These are phyloP conservation scores for Rhodotorula sp. DNA, from an alignment of 1,284 basidiomycete species.

Conservation along the genomic window DNA sequence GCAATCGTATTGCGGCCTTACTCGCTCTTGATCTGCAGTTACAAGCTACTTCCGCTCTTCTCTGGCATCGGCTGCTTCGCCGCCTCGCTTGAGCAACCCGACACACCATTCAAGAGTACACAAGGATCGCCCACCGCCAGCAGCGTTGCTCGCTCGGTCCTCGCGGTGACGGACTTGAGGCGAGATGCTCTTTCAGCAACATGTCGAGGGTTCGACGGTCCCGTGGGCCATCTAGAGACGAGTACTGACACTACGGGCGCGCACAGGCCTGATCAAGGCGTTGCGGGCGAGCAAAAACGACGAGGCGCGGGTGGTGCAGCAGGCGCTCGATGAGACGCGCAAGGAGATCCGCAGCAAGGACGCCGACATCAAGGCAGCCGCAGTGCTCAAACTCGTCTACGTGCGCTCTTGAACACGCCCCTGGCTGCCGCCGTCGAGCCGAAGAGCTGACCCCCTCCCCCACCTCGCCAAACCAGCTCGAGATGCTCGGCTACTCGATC, in stretches of 20 bases:
- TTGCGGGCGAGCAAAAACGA: constrained; percentile 52
- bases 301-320: constrained; percentile 54
- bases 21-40: not conserved
- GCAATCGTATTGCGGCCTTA: too few species aligned
- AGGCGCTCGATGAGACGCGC: constrained; percentile 70
- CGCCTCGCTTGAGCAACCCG: too few species aligned
- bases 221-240: fast-evolving
- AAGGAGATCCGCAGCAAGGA: constrained; percentile 89
- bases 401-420: constrained; percentile 58
- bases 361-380: constrained; percentile 94
- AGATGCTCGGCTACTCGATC: constrained; percentile 92
- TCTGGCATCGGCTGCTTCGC: too few species aligned
- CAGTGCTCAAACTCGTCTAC: constrained; percentile 94
- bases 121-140: too few species aligned
- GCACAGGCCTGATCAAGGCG: constrained; percentile 45
- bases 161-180: not conserved
- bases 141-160: too few species aligned
- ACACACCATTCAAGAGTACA: too few species aligned
- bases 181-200: constrained; percentile 35
- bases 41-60: too few species aligned
- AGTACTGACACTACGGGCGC: not conserved
- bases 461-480: constrained; percentile 61
- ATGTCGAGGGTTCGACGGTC: constrained; percentile 27
- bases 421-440: too few species aligned
- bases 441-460: not conserved